These are phyloP conservation scores for Kalmanozyma brasiliensis DNA, from an alignment of 1,284 basidiomycete genomes.

Conservation along the genomic window DNA sequence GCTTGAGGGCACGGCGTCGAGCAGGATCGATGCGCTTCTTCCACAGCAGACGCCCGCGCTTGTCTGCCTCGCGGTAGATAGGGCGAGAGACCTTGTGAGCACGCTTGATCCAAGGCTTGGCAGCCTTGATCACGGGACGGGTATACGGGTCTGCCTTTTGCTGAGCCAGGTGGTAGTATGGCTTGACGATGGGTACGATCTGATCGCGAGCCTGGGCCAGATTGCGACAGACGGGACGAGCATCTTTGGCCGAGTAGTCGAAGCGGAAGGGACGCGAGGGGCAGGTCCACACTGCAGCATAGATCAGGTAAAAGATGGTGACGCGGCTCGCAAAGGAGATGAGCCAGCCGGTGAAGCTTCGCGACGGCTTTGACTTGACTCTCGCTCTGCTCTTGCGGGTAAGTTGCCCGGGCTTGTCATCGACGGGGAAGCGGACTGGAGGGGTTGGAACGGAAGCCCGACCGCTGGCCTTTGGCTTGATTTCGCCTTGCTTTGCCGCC, in stretches of 20 bases:
- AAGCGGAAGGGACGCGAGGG: slow-evolving; percentile 60
- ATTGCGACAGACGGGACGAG: slow-evolving; percentile 57
- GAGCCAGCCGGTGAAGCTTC: slow-evolving; percentile 45
- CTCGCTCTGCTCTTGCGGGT: slow-evolving; percentile 6
- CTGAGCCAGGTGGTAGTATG: slow-evolving; percentile 42
- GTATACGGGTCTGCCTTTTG: slow-evolving; percentile 56
- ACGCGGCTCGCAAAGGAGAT: slow-evolving; percentile 37
- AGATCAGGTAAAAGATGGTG: slow-evolving; percentile 52
- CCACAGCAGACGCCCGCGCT: slow-evolving; percentile 52
- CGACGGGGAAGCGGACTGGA: slow-evolving; percentile 29
- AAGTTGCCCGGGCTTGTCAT: slow-evolving; percentile 19
- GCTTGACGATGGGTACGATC: slow-evolving; percentile 51
- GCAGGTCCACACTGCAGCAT: slow-evolving; percentile 59
- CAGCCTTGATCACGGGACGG: slow-evolving; percentile 49
- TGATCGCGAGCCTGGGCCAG: slow-evolving; percentile 56
- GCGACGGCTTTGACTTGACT: slow-evolving; percentile 8
- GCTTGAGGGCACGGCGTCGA: slow-evolving; percentile 51
- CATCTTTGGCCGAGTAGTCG: slow-evolving; percentile 55
- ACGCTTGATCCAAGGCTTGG: slow-evolving; percentile 39
- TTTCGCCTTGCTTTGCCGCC: slow-evolving; percentile 17
- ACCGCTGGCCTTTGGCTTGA: slow-evolving; percentile 29
- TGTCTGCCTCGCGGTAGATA: slow-evolving; percentile 39
- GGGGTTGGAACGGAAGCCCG: slow-evolving; percentile 43
- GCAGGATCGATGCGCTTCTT: slow-evolving; percentile 59
- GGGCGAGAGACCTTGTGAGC: slow-evolving; percentile 51